Evolutionary conservation across 192 early-diverging fungal species (phyloP).

Genomic region (Backusella luteola): DNA sequence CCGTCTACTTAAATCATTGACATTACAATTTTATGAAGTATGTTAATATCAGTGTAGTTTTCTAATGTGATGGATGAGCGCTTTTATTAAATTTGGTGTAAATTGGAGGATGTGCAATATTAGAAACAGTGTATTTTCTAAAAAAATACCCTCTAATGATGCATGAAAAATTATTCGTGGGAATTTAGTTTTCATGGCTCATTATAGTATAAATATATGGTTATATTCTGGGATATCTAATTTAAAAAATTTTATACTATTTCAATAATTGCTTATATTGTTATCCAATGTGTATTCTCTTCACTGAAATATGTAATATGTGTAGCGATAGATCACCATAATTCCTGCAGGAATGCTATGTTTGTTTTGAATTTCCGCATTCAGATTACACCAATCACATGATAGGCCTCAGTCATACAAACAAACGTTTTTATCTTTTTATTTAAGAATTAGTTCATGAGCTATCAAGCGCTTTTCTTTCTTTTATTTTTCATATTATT

Average conservation of each 20-base stretch:
- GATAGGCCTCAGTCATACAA: background rate
- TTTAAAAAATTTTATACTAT: background rate
- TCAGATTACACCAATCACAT: background rate
- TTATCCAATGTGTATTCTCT: background rate
- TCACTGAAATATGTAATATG: background rate
- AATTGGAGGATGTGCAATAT: too few species aligned
- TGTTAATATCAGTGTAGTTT: too few species aligned
- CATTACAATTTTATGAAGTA: too few species aligned
- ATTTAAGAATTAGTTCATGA: background rate
- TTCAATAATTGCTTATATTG: background rate
- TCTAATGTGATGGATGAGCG: too few species aligned
- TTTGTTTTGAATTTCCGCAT: slow-evolving; percentile 1
- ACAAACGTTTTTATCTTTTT: background rate
- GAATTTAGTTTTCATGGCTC: background rate
- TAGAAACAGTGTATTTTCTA: background rate
- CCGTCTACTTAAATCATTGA: too few species aligned
- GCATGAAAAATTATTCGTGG: background rate
- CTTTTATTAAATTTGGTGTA: too few species aligned
- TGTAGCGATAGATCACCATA: background rate
- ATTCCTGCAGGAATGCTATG: background rate
- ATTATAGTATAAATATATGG: background rate
- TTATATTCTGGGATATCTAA: background rate
- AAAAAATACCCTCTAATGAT: background rate
- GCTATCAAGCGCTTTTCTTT: background rate
- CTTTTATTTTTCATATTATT: background rate